Evolutionary conservation across 2,329 filamentous ascomycete genomes (phyloP), one percentile per base, ranked within the genome.

Genomic region (Fusarium sp.): DNA sequence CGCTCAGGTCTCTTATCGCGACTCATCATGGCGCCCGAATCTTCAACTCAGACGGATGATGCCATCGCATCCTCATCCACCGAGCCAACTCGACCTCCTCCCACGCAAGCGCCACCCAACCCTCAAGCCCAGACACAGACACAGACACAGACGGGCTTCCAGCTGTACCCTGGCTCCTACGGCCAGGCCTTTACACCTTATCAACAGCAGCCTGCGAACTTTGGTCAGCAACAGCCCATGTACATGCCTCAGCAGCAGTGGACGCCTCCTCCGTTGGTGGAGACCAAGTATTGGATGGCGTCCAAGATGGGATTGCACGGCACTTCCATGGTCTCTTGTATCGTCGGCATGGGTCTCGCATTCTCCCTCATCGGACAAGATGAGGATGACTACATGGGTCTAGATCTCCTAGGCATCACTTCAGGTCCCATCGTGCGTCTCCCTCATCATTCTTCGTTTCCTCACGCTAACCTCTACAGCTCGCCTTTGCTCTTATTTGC

Each of bases 401-500:
- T 66, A 16, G n/a, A 69, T 6, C 36, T 64, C 2, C 42, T 51
- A 42, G 67, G 67, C 23, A 64, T 64, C 53, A 69, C 44, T 11
- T 49, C 44, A 11, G 44, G 62, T 4, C 73, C 73, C 10, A 10
- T 75, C 18, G 74, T 75, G 69, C 6, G 69, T 40, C 58, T 49
- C 27, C 23, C 23, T 25, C 23, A 25, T 25, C 23, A 25, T 25
- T 27, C 42, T 13, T 36, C 2, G 6, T 6, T 51, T n/a, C n/a
- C 36, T 56, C 18, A 49, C 34, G 55, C 55, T 70, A 11, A 70
- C 20, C 4, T 40, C 1, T 13, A 6, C 50, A 83, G 82, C 78
- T 79, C 18, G 69, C 73, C 20, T 29, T 77, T 1, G 76, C 79
- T 9, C 40, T 82, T 6, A 2, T 82, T 40, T 83, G 82, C 79